Percentiles rank a stretch among this genome's conserved stretches.
These are phyloP conservation scores for Periconia macrospinosa DNA, from an alignment of 2,329 filamentous ascomycete genomes.

Conservation along the genomic window DNA sequence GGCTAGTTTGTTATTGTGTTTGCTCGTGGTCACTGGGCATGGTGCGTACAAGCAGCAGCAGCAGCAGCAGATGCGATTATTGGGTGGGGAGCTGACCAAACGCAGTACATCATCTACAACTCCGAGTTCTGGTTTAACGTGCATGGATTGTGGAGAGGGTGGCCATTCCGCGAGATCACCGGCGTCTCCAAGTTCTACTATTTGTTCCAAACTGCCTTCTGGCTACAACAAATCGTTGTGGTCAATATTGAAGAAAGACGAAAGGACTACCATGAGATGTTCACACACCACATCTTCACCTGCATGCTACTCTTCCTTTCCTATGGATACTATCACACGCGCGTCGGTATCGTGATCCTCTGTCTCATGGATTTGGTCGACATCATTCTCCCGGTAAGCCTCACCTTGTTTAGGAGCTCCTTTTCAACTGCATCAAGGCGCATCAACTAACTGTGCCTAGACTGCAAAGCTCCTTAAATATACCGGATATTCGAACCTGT, in stretches of 20 bases:
- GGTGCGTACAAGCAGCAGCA: conserved; percentile 53
- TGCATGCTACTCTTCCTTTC: conserved; percentile 76
- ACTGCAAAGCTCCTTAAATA: conserved; percentile 91
- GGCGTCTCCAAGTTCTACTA: conserved; percentile 86
- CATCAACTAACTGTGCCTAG: conserved; percentile 50
- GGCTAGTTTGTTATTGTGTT: conserved; percentile 82
- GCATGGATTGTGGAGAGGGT: conserved; percentile 78
- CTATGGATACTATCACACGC: conserved; percentile 84
- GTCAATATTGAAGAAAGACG: conserved; percentile 92
- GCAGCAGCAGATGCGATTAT: neutral
- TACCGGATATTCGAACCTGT: conserved; percentile 71
- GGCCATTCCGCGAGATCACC: conserved; percentile 75
- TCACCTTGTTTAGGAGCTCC: neutral
- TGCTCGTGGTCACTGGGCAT: conserved; percentile 83
- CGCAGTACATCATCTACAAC: conserved; percentile 75
- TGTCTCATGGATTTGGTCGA: conserved; percentile 94
- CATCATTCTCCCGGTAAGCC: conserved; percentile 73
- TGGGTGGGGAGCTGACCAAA: conserved; percentile 13
- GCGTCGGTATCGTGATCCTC: conserved; percentile 85
- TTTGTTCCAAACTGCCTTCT: conserved; percentile 86
- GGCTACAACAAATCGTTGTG: conserved; percentile 90
- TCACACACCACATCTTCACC: conserved; percentile 91
- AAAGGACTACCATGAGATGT: conserved; percentile 96
- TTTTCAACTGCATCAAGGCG: neutral
- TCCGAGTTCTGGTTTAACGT: conserved; percentile 80